These are phyloP conservation scores for Suillus subaureus DNA, from an alignment of 768 basidiomycete genomes.

Conservation along the genomic window DNA sequence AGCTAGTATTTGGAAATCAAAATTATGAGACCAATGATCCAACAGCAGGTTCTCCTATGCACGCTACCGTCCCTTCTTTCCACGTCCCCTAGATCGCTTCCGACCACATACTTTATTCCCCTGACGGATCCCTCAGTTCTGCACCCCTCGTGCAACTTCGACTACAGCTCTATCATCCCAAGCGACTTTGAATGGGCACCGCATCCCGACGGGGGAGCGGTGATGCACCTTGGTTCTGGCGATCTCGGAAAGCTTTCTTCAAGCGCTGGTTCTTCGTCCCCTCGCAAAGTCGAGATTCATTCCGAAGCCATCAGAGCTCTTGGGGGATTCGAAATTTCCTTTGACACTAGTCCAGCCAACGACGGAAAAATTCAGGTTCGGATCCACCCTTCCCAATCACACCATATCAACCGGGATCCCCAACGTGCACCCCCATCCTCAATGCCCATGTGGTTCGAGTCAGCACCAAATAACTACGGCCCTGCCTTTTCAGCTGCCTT, in stretches of 20 bases:
- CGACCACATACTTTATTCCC: conserved; percentile 59
- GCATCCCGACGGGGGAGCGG: conserved; percentile 33
- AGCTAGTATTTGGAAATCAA: conserved; percentile 16
- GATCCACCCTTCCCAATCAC: conserved; percentile 61
- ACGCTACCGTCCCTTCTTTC: conserved; percentile 76
- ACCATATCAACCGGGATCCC: conserved; percentile 17
- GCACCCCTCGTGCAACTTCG: conserved; percentile 44
- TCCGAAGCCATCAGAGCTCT: conserved; percentile 47
- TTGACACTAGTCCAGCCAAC: conserved; percentile 64
- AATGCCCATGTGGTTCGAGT: conserved; percentile 30
- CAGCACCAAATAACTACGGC: conserved; percentile 12
- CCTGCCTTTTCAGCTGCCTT: conserved; percentile 18
- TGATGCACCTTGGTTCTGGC: conserved; percentile 53
- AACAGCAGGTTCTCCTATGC: conserved; percentile 71
- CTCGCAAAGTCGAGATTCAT: conserved; percentile 57
- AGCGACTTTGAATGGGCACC: conserved; percentile 60
- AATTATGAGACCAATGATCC: conserved; percentile 3
- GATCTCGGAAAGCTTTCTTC: conserved; percentile 36
- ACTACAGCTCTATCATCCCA: conserved; percentile 46
- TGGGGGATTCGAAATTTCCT: conserved; percentile 69
- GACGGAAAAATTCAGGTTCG: conserved; percentile 75
- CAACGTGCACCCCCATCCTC: conserved; percentile 16
- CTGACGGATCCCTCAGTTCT: conserved; percentile 38
- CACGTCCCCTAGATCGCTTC: conserved; percentile 59
- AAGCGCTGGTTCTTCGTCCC: conserved; percentile 35